phyloP scores from a whole-genome alignment of 768 basidiomycete genomes.

The Phaffia australis region DNA sequence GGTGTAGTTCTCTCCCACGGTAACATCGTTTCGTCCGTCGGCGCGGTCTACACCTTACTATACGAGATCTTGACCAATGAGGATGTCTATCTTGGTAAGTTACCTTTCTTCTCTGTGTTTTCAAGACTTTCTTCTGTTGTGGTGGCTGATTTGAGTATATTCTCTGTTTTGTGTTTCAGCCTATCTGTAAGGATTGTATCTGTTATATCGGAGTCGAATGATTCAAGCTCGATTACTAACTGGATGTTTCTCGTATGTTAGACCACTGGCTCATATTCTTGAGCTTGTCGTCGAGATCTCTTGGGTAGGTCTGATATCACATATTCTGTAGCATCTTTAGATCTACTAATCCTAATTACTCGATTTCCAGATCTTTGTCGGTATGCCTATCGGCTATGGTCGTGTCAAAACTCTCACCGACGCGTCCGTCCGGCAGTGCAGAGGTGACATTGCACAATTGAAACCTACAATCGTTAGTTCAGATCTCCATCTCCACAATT shows the following conservation, averaged over 20 bases:
- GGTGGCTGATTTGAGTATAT: not conserved
- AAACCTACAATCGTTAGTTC: conserved; percentile 42
- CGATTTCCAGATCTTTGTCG: conserved; percentile 46
- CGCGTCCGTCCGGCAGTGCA: conserved; percentile 73
- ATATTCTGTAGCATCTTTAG: too few species aligned
- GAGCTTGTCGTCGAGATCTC: conserved; percentile 86
- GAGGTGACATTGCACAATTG: conserved; percentile 77
- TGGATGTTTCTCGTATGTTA: not conserved
- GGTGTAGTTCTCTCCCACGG: conserved; percentile 80
- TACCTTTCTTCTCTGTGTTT: not conserved
- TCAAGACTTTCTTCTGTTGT: not conserved
- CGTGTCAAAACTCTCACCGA: conserved; percentile 94
- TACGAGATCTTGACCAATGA: conserved; percentile 43
- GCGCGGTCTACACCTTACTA: conserved; percentile 64
- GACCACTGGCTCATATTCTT: conserved; percentile 56
- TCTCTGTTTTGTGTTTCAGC: conserved; percentile 36
- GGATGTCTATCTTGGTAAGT: conserved; percentile 46
- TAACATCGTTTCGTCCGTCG: conserved; percentile 61
- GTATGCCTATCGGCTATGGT: conserved; percentile 77
- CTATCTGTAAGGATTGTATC: conserved; percentile 46
- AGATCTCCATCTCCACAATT: too few species aligned
- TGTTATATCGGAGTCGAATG: conserved; percentile 60
- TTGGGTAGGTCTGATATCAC: conserved; percentile 36
- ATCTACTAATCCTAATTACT: too few species aligned
- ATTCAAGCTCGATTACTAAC: not conserved